These are phyloP conservation scores for Carnegiea gigantea DNA, from an alignment of 179 eudicot species.

Conservation along the genomic window DNA sequence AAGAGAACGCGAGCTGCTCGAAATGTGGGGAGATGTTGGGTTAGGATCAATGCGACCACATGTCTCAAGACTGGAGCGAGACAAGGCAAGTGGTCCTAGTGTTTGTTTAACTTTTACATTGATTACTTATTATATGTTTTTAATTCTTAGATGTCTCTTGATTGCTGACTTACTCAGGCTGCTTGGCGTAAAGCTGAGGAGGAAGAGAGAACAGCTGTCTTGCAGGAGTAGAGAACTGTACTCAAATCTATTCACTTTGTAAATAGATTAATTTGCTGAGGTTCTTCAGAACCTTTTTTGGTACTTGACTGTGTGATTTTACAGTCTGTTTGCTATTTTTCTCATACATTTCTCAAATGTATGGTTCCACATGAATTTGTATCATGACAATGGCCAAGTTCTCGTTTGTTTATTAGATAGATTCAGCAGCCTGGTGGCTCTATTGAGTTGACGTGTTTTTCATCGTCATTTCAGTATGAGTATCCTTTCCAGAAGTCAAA, in stretches of 20 bases:
- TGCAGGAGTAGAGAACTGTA: conserved; percentile 23
- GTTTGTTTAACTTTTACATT: background rate
- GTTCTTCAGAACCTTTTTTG: no score
- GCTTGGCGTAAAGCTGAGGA: conserved; percentile 95
- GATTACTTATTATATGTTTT: background rate
- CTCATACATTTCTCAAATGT: conserved; percentile 1
- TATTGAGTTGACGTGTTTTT: no score
- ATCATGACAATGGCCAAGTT: no score
- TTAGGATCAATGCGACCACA: conserved; percentile 61
- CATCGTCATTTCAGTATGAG: no score
- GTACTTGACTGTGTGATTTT: no score
- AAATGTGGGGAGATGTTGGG: conserved; percentile 67
- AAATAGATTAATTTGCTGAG: no score
- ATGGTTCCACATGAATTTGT: background rate
- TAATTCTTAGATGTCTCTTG: background rate
- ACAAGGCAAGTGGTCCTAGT: conserved; percentile 48
- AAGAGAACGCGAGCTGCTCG: conserved; percentile 57
- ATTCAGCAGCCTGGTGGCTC: background rate
- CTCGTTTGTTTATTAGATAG: no score
- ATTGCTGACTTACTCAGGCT: conserved; percentile 44
- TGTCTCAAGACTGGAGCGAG: conserved; percentile 61
- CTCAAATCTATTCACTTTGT: background rate
- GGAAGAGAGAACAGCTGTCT: conserved; percentile 52
- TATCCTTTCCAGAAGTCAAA: no score
- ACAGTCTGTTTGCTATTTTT: background rate